Conservation (phyloP, 1,284 basidiomycete species). For the Neolentinus lepideus region DNA sequence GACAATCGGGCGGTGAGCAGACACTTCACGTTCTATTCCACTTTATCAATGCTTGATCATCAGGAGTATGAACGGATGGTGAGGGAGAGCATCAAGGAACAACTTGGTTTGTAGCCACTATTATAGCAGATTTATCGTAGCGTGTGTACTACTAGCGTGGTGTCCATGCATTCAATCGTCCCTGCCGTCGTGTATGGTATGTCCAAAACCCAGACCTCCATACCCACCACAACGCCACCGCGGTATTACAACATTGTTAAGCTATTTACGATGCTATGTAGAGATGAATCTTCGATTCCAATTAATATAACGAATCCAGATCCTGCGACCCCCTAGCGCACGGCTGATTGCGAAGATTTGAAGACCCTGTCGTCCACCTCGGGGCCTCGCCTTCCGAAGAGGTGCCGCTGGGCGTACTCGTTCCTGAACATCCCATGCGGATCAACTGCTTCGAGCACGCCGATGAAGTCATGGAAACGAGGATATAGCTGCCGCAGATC, state of each 20-base stretch:
- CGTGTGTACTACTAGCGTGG: not conserved
- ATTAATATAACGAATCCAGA: not conserved
- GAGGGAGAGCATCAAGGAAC: conserved; percentile 61
- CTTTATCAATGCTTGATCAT: conserved; percentile 2
- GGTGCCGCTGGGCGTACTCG: conserved; percentile 65
- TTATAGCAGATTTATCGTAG: not conserved
- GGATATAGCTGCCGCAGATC: conserved; percentile 66
- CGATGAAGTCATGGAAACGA: conserved; percentile 67
- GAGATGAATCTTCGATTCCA: not conserved
- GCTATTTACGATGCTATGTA: conserved; percentile 1
- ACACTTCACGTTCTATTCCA: not conserved
- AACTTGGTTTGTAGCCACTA: conserved; percentile 51
- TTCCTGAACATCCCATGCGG: conserved; percentile 70
- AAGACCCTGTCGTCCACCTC: conserved; percentile 47
- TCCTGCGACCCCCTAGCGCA: not conserved
- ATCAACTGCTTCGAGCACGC: conserved; percentile 63
- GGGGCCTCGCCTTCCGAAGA: conserved; percentile 45
- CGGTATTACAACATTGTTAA: not conserved
- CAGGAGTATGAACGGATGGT: conserved; percentile 72
- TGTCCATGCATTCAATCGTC: not conserved
- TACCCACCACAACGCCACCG: not conserved
- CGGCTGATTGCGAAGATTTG: conserved; percentile 27
- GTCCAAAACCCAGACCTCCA: no score
- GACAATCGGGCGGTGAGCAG: conserved; percentile 63
- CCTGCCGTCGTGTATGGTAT: no score